Evolutionary conservation across 306 rosid genomes (phyloP).

Genomic region (Lupinus albus): DNA sequence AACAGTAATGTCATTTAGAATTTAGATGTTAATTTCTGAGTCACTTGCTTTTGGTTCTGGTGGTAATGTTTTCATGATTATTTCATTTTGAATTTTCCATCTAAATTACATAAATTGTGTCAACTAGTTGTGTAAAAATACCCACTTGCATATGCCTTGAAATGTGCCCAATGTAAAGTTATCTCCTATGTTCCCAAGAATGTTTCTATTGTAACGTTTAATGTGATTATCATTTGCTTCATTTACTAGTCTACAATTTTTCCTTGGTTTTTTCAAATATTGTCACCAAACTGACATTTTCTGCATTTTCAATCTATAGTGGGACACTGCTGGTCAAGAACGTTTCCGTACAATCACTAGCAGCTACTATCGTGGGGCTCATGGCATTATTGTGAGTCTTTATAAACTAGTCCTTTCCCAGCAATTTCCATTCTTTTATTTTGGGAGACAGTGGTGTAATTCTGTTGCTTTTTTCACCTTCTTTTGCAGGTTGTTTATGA

Average conservation of each 20-base stretch:
- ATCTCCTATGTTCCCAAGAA: constrained; percentile 7
- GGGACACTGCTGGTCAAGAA: constrained; percentile 99
- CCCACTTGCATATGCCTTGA: constrained; percentile 13
- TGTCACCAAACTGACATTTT: constrained; percentile 29
- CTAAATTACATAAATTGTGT: constrained; percentile 5
- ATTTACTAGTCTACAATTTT: constrained; percentile 7
- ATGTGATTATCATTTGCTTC: constrained; percentile 9
- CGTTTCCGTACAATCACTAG: constrained; percentile 98
- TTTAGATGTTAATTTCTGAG: constrained; percentile 14
- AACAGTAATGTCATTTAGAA: constrained; percentile 21
- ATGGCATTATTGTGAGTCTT: constrained; percentile 87
- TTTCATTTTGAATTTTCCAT: not conserved
- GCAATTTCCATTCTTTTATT: constrained; percentile 3
- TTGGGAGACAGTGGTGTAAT: constrained; percentile 37
- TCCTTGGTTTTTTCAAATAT: constrained; percentile 13
- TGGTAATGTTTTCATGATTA: not conserved
- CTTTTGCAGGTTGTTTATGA: constrained; percentile 71
- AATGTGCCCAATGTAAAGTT: constrained; percentile 6
- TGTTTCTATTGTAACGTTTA: not conserved
- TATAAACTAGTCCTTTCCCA: constrained; percentile 14
- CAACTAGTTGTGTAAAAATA: not conserved
- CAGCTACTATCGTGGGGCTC: constrained; percentile 99
- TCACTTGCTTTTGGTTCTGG: constrained; percentile 27
- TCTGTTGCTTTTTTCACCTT: not conserved
- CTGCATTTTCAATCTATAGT: constrained; percentile 54